Percentiles rank a stretch among this genome's conserved stretches.
These are phyloP conservation scores for Ilyonectria mors-panacis DNA, from an alignment of 2,329 filamentous ascomycete species.

Conservation along the genomic window DNA sequence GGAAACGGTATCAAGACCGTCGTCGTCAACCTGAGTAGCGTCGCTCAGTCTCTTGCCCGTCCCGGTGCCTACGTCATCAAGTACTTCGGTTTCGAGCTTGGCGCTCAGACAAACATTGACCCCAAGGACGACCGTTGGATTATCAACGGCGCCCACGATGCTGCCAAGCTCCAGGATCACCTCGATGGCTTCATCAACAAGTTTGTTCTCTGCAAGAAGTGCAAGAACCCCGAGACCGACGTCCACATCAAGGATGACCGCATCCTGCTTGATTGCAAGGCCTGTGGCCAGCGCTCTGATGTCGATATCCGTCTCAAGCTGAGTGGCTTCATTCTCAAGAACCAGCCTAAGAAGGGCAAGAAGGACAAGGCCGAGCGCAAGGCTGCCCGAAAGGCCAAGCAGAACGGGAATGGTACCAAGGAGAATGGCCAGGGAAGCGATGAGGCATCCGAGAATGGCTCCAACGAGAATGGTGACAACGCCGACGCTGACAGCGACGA, in stretches of 20 bases:
- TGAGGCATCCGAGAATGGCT: constrained; percentile 65
- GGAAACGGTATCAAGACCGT: constrained; percentile 99
- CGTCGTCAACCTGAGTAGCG: constrained; percentile 95
- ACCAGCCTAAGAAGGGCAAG: constrained; percentile 93
- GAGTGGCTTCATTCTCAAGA: constrained; percentile 97
- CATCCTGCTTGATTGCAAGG: constrained; percentile 98
- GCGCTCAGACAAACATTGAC: constrained; percentile 98
- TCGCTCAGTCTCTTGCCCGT: constrained; percentile 91
- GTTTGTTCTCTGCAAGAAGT: constrained; percentile 99
- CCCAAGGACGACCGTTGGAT: constrained; percentile 99
- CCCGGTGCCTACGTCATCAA: constrained; percentile 98
- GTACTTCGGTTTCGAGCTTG: constrained; percentile 99
- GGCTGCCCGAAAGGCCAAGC: constrained; percentile 91
- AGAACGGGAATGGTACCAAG: constrained; percentile 72
- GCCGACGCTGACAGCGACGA: constrained; percentile 88
- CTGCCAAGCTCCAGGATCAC: constrained; percentile 95
- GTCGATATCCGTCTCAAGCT: constrained; percentile 96
- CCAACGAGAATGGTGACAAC: constrained; percentile 65
- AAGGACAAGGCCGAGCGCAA: constrained; percentile 96
- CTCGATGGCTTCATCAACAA: constrained; percentile 98
- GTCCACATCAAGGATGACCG: constrained; percentile 93
- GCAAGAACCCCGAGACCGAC: constrained; percentile 99
- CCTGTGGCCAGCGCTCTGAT: constrained; percentile 92
- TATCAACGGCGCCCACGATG: constrained; percentile 98
- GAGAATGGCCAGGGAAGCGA: constrained; percentile 74